Percentiles rank a stretch among this genome's conserved stretches.
phyloP scores from a whole-genome alignment of 192 early-diverging fungal species.

The Chytriomyces hyalinus region DNA sequence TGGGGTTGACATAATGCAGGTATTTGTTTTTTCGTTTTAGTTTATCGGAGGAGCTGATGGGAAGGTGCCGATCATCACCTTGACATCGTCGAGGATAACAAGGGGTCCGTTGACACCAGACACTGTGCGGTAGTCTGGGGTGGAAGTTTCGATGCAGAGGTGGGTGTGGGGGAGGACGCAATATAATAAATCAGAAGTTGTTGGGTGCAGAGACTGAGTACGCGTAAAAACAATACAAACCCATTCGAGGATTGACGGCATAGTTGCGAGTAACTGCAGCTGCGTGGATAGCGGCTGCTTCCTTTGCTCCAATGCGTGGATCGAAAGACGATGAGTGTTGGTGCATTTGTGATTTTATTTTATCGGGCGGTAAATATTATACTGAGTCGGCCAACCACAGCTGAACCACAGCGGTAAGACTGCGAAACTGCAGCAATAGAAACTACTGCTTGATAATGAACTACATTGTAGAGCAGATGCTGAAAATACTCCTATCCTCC shows the following conservation, averaged over 20 bases:
- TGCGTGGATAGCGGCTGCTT: constrained; percentile 80
- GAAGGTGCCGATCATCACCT: constrained; percentile 57
- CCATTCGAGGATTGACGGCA: constrained; percentile 81
- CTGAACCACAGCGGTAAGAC: no score
- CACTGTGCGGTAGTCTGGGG: constrained; percentile 93
- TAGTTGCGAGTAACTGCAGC: constrained; percentile 91
- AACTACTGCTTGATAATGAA: no score
- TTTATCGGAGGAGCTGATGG: neutral
- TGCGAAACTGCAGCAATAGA: no score
- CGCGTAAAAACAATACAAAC: constrained; percentile 51
- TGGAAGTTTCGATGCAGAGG: neutral
- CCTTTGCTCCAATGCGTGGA: constrained; percentile 41
- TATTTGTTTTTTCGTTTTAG: neutral
- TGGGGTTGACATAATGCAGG: neutral
- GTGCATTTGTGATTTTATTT: constrained; percentile 11
- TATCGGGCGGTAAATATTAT: no score
- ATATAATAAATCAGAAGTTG: neutral
- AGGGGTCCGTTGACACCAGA: constrained; percentile 97
- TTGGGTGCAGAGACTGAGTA: neutral
- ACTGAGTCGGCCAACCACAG: no score
- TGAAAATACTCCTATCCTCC: no score
- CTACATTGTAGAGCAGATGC: no score
- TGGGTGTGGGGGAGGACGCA: constrained; percentile 7
- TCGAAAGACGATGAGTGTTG: constrained; percentile 12
- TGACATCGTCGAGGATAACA: constrained; percentile 98